Evolutionary conservation across 345 rosid genomes (phyloP).

Genomic region (Aethionema arabicum): DNA sequence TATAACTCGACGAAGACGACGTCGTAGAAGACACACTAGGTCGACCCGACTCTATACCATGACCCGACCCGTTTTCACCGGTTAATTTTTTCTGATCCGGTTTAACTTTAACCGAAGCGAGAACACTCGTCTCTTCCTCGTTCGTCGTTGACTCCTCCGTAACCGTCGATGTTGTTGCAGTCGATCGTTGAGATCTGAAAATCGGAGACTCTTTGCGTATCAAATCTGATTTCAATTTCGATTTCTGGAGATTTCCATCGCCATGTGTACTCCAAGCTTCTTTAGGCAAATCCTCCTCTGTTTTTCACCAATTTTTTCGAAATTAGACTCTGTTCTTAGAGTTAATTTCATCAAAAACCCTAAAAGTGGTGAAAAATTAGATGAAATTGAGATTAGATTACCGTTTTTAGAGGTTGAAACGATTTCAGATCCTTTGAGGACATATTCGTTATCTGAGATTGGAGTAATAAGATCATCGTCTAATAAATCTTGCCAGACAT

Average conservation of each 20-base stretch:
- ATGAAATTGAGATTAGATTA: not conserved
- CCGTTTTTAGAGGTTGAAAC: slow-evolving; percentile 28
- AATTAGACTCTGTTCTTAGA: too few relatives aligned
- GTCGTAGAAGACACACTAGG: slow-evolving; percentile 31
- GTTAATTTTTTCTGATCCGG: slow-evolving; percentile 1
- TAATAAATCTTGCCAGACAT: slow-evolving; percentile 74
- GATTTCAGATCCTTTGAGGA: slow-evolving; percentile 70
- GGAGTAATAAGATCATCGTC: slow-evolving; percentile 80
- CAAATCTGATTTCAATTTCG: slow-evolving; percentile 8
- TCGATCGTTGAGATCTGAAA: slow-evolving; percentile 41
- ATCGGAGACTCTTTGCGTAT: slow-evolving; percentile 38
- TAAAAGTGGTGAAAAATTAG: too few relatives aligned
- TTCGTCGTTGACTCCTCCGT: slow-evolving; percentile 41
- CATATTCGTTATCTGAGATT: slow-evolving; percentile 65
- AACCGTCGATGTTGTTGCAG: slow-evolving; percentile 32
- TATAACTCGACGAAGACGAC: slow-evolving; percentile 33
- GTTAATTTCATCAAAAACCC: too few relatives aligned
- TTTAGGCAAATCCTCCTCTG: slow-evolving; percentile 32
- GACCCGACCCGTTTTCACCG: slow-evolving; percentile 17
- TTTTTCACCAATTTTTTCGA: slow-evolving; percentile 3
- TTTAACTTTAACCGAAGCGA: not conserved
- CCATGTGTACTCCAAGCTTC: slow-evolving; percentile 22
- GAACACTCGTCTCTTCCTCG: slow-evolving; percentile 29
- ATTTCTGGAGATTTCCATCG: slow-evolving; percentile 16
- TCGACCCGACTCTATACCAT: slow-evolving; percentile 17